Base-by-base conservation (phyloP, 257 asterid genomes). In the Ilex aquifolium region DNA sequence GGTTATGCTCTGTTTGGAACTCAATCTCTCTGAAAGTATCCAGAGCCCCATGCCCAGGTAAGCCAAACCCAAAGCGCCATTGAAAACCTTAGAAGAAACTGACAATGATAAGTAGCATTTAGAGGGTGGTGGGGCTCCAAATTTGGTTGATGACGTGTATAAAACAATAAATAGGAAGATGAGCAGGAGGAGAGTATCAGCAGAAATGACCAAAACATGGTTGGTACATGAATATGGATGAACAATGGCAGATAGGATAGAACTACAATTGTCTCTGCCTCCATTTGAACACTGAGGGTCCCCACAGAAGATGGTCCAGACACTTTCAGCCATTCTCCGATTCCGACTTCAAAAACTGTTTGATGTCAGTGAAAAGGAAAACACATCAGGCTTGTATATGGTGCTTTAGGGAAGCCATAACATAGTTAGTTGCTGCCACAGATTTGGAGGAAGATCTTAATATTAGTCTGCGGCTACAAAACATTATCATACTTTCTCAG, bases 151-250 rank as follows among this genome's bases (percentile, higher is more conserved):
- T 7, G 65, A 31, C 57, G 32, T 49, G 7, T 42, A 21, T 57
- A 42, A 4, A 5, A 40, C 31, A 40, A 32, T 32, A 39, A 56
- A 17, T 36, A 44, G 51, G 50, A 72, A 72, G 31, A 62, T n/a
- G n/a, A 62, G 3, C 12, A 62, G 61, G 52, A 67, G 68, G 17
- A 62, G 29, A 46, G 66, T 67, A 62, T 32, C 13, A 4, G 69
- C 69, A 44, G 62, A 72, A 66, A 62, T 57, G 46, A 66, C 10
- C 30, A 67, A 8, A 36, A 66, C 21, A 9, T 62, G 69, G 29
- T 55, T 62, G 30, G 54, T 58, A 13, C 77, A 50, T 10, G 76
- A 71, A 17, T 59, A 71, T 56, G 76, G 57, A 65, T 61, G 64
- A 40, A 39, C 15, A 14, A 57, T 21, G 11, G 15, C 44, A 32